Base-by-base conservation (phyloP, 2,329 filamentous ascomycete genomes). In the Cercospora berteroae region DNA sequence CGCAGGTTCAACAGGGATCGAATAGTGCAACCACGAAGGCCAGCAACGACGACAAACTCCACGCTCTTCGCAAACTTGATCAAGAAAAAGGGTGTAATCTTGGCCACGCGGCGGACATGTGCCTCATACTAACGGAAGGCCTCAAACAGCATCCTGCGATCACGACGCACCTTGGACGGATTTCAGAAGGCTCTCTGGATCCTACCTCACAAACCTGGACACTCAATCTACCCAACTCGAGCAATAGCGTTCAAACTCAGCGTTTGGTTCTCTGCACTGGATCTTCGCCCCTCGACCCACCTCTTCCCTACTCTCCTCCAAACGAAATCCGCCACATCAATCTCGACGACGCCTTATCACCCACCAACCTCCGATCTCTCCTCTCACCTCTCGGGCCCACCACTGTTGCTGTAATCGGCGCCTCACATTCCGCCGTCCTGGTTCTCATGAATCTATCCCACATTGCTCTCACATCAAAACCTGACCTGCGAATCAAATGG, bases 361-460 rank as follows among this genome's bases (percentile, higher is more conserved):
- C 87, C 4, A 82, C 83, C 1, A 72, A 80, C 2, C 80, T 88
- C 13, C 72, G 80, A 5, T 74, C 78, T 5, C 71, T 75, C n/a
- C 76, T 86, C 9, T 69, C 70, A n/a, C 78, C 79, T 7, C 69
- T 74, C 5, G 73, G 80, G 25, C 71, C 77, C 6, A 74, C 77
- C 1, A 86, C 82, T 2, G 77, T 89, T 16, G 86, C 81, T 12
- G 85, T 89, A 9, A 80, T 89, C 9, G 87, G 87, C 33, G 86
- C 86, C 55, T 89, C 87, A 1, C 87, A 89, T 77, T 87, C 85
- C 52, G 87, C 87, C 12, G 86, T 89, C 58, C 81, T 89, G 9
- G 86, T 88, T 25, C 82, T 89, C 16, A 82, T 86, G 75, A 89
- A 89, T 74, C 81, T 89, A 12, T 83, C 84, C 74, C 80, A 84